Evolutionary conservation across 1,284 basidiomycete genomes (phyloP).

Genomic region (Kwoniella shivajii): DNA sequence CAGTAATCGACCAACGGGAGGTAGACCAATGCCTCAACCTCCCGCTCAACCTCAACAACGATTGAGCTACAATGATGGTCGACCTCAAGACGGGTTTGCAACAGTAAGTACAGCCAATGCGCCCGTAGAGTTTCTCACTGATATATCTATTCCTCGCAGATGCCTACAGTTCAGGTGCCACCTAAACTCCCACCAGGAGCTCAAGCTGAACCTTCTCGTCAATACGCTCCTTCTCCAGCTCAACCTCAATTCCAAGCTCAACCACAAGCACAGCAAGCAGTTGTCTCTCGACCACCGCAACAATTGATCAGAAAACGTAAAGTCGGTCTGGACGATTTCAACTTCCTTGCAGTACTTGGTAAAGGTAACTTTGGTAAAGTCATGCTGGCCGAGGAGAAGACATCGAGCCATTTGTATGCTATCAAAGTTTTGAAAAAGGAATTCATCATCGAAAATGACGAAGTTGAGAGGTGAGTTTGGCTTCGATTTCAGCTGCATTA

Average conservation of each 20-base stretch:
- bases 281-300: conserved; percentile 20
- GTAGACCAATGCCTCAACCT: conserved; percentile 53
- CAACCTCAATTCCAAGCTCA: conserved; percentile 13
- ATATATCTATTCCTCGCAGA: conserved; percentile 1
- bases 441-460: conserved; percentile 99
- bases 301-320: conserved; percentile 61
- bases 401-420: conserved; percentile 83
- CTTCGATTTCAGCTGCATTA: too few species aligned
- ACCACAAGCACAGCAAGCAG: conserved; percentile 18
- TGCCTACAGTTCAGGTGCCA: conserved; percentile 19
- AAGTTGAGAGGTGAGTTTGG: conserved; percentile 84
- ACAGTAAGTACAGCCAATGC: conserved; percentile 9
- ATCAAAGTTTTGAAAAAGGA: conserved; percentile 99
- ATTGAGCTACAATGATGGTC: conserved; percentile 33
- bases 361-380: conserved; percentile 99
- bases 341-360: conserved; percentile 96
- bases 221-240: conserved; percentile 18
- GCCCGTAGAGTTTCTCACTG: neutral
- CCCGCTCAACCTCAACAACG: conserved; percentile 59
- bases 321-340: conserved; percentile 97
- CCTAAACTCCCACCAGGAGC: conserved; percentile 16
- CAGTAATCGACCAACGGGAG: conserved; percentile 17
- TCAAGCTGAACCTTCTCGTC: conserved; percentile 10
- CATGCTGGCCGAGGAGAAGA: conserved; percentile 99
- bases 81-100: conserved; percentile 26